These are phyloP conservation scores for Benincasa hispida DNA, from an alignment of 306 rosid genomes.

Conservation along the genomic window DNA sequence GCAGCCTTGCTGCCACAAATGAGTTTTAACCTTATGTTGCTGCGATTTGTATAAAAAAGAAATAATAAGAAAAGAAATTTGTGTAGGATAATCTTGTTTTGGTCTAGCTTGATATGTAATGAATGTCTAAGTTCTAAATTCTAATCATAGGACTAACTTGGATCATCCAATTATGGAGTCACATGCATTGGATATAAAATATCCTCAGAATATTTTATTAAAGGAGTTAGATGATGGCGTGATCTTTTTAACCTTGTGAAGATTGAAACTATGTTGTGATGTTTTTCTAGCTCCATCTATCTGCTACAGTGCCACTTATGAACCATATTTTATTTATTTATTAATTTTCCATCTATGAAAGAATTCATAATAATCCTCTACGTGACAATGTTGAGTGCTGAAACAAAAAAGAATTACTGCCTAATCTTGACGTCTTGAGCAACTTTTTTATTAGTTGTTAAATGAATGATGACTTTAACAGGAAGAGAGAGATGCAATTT, in stretches of 20 bases:
- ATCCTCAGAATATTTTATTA: neutral
- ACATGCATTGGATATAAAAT: neutral
- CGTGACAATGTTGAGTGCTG: neutral
- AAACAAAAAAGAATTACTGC: neutral
- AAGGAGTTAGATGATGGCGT: neutral
- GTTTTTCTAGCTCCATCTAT: neutral
- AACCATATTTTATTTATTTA: neutral
- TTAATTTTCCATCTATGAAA: neutral
- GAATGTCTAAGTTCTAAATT: neutral
- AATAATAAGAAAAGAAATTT: neutral
- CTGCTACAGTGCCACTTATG: neutral
- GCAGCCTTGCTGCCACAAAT: neutral
- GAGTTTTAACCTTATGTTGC: neutral
- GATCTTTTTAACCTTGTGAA: neutral
- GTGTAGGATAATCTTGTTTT: neutral
- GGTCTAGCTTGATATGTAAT: neutral
- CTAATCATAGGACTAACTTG: neutral
- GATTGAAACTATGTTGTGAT: neutral
- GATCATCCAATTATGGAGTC: neutral
- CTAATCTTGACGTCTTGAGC: neutral
- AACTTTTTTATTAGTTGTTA: neutral
- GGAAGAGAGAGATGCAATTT: conserved; percentile 96
- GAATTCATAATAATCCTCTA: neutral
- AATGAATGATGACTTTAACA: conserved; percentile 20
- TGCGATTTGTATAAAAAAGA: neutral